These are phyloP conservation scores for Metarhizium robertsii DNA, from an alignment of 2,329 filamentous ascomycete species.

Conservation along the genomic window DNA sequence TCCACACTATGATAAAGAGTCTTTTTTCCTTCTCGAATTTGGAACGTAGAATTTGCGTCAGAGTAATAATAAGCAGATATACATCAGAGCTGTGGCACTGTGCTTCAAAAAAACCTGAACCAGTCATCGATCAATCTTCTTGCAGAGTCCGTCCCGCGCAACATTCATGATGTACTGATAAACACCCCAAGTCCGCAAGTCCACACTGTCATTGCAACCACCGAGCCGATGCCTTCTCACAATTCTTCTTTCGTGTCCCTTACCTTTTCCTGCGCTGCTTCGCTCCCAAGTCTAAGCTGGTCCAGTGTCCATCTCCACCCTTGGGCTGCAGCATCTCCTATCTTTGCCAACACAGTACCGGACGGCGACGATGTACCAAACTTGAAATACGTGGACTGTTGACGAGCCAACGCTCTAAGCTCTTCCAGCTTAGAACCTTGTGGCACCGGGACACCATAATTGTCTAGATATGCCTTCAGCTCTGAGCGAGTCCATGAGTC, in stretches of 20 bases:
- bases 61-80: too few relatives aligned
- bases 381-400: constrained; percentile 66
- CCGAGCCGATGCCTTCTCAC: background rate
- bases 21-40: too few relatives aligned
- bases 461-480: constrained; percentile 71
- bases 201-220: too few relatives aligned
- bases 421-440: constrained; percentile 62
- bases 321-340: constrained; percentile 39
- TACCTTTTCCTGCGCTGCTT: constrained; percentile 39
- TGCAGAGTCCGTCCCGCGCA: too few relatives aligned
- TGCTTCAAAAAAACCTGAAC: too few relatives aligned
- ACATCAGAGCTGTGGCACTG: too few relatives aligned
- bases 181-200: too few relatives aligned
- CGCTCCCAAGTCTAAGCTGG: constrained; percentile 38
- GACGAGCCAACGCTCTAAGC: constrained; percentile 60
- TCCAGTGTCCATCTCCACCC: constrained; percentile 42
- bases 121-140: too few relatives aligned
- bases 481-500: constrained; percentile 66
- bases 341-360: constrained; percentile 56
- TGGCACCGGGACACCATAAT: constrained; percentile 60
- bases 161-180: too few relatives aligned
- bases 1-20: background rate
- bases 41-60: too few relatives aligned
- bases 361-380: constrained; percentile 62
- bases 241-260: constrained; percentile 19